Percentiles rank a stretch among this genome's conserved stretches.
These are phyloP conservation scores for Candida neerlandica DNA, from an alignment of 1,139 yeast genomes.

Conservation along the genomic window DNA sequence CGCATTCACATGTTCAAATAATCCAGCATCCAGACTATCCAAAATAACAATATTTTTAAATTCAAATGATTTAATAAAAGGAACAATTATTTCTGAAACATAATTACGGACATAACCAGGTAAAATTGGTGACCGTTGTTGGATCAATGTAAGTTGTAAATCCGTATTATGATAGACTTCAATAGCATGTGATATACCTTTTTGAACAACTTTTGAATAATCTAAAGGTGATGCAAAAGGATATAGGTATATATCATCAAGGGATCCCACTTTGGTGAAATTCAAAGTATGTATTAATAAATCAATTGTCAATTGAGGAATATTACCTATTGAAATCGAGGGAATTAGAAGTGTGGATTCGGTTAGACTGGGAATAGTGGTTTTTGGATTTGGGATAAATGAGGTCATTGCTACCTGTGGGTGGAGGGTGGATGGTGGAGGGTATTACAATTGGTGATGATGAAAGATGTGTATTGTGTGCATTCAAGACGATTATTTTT, in stretches of 20 bases:
- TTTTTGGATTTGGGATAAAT: conserved; percentile 3
- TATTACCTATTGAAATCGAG: conserved; percentile 82
- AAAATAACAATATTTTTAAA: conserved; percentile 57
- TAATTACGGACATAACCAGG: conserved; percentile 61
- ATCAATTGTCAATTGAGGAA: conserved; percentile 83
- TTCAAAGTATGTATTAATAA: conserved; percentile 65
- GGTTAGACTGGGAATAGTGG: not conserved
- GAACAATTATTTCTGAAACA: conserved; percentile 53
- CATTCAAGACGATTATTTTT: not conserved
- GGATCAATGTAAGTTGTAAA: conserved; percentile 58
- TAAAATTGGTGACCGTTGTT: conserved; percentile 82
- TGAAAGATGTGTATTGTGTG: not conserved
- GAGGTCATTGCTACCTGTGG: conserved; percentile 1
- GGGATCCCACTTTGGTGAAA: conserved; percentile 51
- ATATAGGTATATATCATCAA: conserved; percentile 65
- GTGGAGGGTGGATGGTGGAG: too few species aligned
- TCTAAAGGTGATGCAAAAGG: conserved; percentile 89
- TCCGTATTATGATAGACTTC: conserved; percentile 55
- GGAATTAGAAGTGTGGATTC: conserved; percentile 58
- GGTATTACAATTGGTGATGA: not conserved
- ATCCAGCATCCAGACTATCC: conserved; percentile 74
- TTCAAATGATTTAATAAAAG: conserved; percentile 42
- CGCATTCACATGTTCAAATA: conserved; percentile 28
- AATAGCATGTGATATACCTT: conserved; percentile 57
- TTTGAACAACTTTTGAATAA: conserved; percentile 14